These are phyloP conservation scores for Melocanna baccifera DNA, from an alignment of 176 grass and related monocot species.

Conservation along the genomic window DNA sequence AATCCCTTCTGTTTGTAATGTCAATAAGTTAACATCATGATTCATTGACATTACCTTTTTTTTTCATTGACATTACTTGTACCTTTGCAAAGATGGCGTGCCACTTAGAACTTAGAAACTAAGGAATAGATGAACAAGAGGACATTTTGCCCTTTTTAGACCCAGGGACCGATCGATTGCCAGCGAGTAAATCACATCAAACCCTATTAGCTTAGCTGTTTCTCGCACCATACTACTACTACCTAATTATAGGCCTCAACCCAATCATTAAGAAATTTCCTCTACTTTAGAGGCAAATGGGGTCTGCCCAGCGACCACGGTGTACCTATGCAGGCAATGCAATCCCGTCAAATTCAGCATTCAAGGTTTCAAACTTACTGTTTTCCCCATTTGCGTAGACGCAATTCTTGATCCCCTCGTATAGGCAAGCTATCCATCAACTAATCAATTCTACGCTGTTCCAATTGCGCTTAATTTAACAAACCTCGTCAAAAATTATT, in stretches of 20 bases:
- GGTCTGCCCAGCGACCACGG: background rate
- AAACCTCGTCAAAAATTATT: background rate
- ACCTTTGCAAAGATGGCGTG: background rate
- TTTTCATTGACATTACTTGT: background rate
- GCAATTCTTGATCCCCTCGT: background rate
- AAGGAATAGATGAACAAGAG: background rate
- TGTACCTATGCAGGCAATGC: background rate
- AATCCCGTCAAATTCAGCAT: background rate
- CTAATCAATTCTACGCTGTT: background rate
- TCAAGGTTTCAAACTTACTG: background rate
- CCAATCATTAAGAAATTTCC: background rate
- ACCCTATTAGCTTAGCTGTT: slow-evolving; percentile 6
- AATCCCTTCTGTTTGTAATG: background rate
- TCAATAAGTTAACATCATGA: background rate
- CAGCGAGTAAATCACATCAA: slow-evolving; percentile 1
- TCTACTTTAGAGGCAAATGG: background rate
- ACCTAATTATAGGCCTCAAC: background rate
- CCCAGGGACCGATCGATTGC: background rate
- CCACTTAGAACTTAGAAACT: background rate
- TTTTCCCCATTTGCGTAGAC: background rate
- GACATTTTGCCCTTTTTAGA: background rate
- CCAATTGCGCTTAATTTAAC: slow-evolving; percentile 10
- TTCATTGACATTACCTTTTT: background rate
- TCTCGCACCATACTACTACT: background rate
- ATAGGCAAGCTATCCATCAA: background rate